phyloP scores from a whole-genome alignment of 495 filamentous ascomycete genomes.

The Tuber calosporum region DNA sequence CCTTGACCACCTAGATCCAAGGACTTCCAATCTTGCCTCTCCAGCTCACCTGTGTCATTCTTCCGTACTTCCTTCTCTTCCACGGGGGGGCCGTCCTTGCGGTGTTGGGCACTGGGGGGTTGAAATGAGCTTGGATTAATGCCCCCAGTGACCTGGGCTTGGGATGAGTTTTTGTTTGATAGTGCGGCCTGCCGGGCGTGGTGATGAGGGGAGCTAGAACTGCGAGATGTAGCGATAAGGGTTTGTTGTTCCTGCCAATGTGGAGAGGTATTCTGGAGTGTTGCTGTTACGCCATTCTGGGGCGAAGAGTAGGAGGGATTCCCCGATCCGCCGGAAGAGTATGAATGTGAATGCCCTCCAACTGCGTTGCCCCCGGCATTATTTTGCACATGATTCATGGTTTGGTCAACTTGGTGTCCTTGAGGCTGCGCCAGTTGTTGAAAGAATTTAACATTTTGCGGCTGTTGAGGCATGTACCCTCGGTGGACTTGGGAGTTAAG shows the following conservation, averaged over 20 bases:
- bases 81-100: conserved; percentile 43
- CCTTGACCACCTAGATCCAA: conserved; percentile 92
- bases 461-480: conserved; percentile 53
- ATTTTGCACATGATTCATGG: conserved; percentile 55
- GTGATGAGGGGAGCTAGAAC: conserved; percentile 57
- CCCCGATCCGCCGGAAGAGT: conserved; percentile 65
- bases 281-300: conserved; percentile 62
- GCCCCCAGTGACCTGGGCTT: conserved; percentile 55
- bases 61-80: conserved; percentile 58
- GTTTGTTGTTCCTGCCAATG: conserved; percentile 86
- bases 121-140: conserved; percentile 46
- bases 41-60: conserved; percentile 53
- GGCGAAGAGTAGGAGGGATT: conserved; percentile 53
- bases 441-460: conserved; percentile 32
- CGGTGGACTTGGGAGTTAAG: conserved; percentile 61
- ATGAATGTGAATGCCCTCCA: conserved; percentile 69
- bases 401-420: conserved; percentile 66
- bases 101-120: conserved; percentile 35
- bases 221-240: conserved; percentile 63
- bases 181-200: conserved; percentile 55
- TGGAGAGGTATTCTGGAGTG: conserved; percentile 47
- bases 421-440: conserved; percentile 56
- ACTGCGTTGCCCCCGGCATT: conserved; percentile 56
- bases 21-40: conserved; percentile 78
- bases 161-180: conserved; percentile 47